Conservation (phyloP, 2,329 filamentous ascomycete genomes). For the Byssochlamys sp. region DNA sequence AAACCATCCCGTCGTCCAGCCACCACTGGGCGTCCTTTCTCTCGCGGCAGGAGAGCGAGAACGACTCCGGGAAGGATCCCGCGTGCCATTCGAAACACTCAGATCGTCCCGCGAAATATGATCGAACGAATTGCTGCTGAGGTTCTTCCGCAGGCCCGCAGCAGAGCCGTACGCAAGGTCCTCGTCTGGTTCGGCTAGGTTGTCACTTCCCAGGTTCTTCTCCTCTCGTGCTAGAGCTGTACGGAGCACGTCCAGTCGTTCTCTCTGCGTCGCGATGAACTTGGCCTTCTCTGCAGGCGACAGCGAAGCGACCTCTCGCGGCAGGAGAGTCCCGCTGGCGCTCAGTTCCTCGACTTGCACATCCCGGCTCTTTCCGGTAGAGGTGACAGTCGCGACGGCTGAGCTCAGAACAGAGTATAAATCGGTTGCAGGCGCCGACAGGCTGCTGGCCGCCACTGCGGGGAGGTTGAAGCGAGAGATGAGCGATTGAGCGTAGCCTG, state of each 20-base stretch:
- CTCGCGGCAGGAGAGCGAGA: conserved; percentile 10
- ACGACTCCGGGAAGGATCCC: conserved; percentile 43
- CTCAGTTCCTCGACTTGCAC: conserved; percentile 43
- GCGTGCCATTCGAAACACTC: conserved; percentile 4
- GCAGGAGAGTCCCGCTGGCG: conserved; percentile 57
- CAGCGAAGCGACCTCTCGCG: conserved; percentile 55
- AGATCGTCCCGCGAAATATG: conserved; percentile 67
- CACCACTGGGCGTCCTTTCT: conserved; percentile 13
- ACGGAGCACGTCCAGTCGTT: conserved; percentile 64
- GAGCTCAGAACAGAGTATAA: conserved; percentile 69
- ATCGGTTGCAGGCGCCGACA: conserved; percentile 46
- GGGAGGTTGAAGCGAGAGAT: conserved; percentile 82
- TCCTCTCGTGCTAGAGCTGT: conserved; percentile 73
- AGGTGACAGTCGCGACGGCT: conserved; percentile 56
- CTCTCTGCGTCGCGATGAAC: conserved; percentile 70
- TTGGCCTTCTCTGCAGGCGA: conserved; percentile 55
- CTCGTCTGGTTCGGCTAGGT: conserved; percentile 21
- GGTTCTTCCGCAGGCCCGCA: conserved; percentile 58
- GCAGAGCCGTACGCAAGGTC: conserved; percentile 33
- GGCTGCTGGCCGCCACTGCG: conserved; percentile 45
- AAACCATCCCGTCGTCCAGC: conserved; percentile 26
- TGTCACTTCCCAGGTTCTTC: conserved; percentile 42
- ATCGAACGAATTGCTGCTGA: conserved; percentile 81
- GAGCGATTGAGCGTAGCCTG: conserved; percentile 66
- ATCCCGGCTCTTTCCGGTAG: conserved; percentile 28